A percentile compares a stretch with the other conserved stretches of the same genome.
phyloP scores from a whole-genome alignment of 1,284 basidiomycete genomes.

The Omphalotus olearius region DNA sequence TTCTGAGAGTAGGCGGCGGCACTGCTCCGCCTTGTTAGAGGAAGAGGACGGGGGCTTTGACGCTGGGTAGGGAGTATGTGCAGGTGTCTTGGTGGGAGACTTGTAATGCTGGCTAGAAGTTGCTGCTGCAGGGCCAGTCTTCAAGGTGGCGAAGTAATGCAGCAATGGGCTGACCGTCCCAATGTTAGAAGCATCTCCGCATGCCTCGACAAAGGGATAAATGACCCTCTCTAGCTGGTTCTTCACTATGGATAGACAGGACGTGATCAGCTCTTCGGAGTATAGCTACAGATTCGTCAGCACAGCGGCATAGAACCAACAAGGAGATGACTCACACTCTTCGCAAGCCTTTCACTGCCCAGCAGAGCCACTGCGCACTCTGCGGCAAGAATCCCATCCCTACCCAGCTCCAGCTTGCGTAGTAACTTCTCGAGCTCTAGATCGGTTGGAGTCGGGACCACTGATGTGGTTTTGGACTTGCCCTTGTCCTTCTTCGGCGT shows the following conservation, averaged over 20 bases:
- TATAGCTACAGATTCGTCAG: slow-evolving; percentile 54
- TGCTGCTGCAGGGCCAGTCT: no score
- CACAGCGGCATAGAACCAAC: background rate
- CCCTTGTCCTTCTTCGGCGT: slow-evolving; percentile 11
- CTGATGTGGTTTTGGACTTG: slow-evolving; percentile 1
- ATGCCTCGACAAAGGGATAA: slow-evolving; percentile 84
- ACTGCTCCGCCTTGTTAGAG: slow-evolving; percentile 25
- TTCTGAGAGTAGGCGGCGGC: slow-evolving; percentile 53
- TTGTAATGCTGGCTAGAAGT: slow-evolving; percentile 29
- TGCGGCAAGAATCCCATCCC: slow-evolving; percentile 73
- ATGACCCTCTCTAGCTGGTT: slow-evolving; percentile 77
- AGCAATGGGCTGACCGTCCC: slow-evolving; percentile 42
- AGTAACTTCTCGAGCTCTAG: slow-evolving; percentile 49
- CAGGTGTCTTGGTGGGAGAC: background rate
- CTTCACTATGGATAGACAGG: slow-evolving; percentile 75
- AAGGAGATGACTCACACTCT: slow-evolving; percentile 62
- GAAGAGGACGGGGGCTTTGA: slow-evolving; percentile 25
- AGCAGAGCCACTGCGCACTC: slow-evolving; percentile 80
- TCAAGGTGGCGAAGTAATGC: slow-evolving; percentile 34
- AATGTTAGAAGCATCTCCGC: slow-evolving; percentile 33
- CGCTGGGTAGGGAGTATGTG: slow-evolving; percentile 12
- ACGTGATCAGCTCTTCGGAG: slow-evolving; percentile 87
- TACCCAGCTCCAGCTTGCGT: slow-evolving; percentile 48
- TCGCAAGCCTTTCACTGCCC: slow-evolving; percentile 73
- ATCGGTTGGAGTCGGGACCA: slow-evolving; percentile 31